Conservation (phyloP, 2,329 filamentous ascomycete species). For the Fusarium napiforme region DNA sequence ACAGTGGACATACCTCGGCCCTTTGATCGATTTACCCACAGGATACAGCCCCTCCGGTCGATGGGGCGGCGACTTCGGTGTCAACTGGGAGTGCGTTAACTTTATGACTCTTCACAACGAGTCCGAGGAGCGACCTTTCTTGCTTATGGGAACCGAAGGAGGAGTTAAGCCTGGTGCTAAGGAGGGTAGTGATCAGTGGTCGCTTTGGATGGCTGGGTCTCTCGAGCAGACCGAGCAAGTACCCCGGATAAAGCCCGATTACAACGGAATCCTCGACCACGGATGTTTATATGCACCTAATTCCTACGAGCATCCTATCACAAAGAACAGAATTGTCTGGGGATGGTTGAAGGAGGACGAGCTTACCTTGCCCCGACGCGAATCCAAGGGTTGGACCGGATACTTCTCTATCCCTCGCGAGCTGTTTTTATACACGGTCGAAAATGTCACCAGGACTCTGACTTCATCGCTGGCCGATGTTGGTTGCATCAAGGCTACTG, state of each 20-base stretch:
- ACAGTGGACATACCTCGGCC: constrained; percentile 58
- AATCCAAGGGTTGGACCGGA: constrained; percentile 61
- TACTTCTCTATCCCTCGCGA: constrained; percentile 58
- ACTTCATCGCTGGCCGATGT: constrained; percentile 52
- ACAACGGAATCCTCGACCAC: constrained; percentile 59
- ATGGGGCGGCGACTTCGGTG: constrained; percentile 62
- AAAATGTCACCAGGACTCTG: constrained; percentile 51
- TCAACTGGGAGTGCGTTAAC: constrained; percentile 64
- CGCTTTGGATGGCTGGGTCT: constrained; percentile 57
- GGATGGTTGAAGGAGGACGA: constrained; percentile 65
- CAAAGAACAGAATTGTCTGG: constrained; percentile 55
- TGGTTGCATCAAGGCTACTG: constrained; percentile 51
- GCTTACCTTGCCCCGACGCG: constrained; percentile 54
- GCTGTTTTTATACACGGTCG: constrained; percentile 52
- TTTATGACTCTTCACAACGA: constrained; percentile 54
- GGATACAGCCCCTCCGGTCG: constrained; percentile 51
- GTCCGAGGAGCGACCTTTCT: constrained; percentile 49
- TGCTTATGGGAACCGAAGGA: constrained; percentile 60
- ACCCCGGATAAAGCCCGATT: constrained; percentile 49
- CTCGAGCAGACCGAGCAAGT: constrained; percentile 30
- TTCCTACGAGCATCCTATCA: constrained; percentile 58
- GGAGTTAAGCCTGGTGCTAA: constrained; percentile 37
- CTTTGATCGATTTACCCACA: constrained; percentile 53
- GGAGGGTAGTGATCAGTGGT: constrained; percentile 25
- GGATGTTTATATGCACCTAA: constrained; percentile 61